A percentile compares a stretch with the other conserved stretches of the same genome.
Evolutionary conservation across 192 early-diverging fungal genomes (phyloP).

Genomic region (Podila epicladia): DNA sequence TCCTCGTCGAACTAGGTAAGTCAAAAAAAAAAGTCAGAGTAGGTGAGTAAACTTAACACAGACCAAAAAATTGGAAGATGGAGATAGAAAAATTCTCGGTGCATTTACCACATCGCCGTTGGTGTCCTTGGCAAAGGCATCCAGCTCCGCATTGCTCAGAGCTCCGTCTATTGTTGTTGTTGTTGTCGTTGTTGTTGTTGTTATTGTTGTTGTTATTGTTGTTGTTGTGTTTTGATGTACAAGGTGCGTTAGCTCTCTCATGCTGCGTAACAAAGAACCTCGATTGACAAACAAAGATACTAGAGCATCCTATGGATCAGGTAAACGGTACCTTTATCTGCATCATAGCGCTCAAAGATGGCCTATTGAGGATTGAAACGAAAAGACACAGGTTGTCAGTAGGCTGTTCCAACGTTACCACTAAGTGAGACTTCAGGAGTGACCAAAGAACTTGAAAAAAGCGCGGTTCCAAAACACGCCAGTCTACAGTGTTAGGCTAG

Average conservation of each 20-base stretch:
- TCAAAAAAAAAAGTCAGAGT: conserved; percentile 8
- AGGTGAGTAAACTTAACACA: conserved; percentile 13
- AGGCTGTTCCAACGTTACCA: neutral
- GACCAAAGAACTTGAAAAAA: too few species aligned
- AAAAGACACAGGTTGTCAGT: neutral
- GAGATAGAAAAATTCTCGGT: neutral
- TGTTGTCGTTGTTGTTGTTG: too few species aligned
- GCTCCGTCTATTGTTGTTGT: conserved; percentile 44
- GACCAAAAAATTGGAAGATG: too few species aligned
- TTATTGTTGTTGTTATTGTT: too few species aligned
- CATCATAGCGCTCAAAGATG: conserved; percentile 43
- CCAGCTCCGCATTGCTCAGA: conserved; percentile 54
- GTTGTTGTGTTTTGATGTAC: too few species aligned
- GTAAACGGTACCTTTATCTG: conserved; percentile 27
- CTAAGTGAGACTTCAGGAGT: too few species aligned
- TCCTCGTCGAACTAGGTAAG: conserved; percentile 42
- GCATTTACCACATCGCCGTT: conserved; percentile 58
- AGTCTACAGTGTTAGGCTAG: too few species aligned
- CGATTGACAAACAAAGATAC: neutral
- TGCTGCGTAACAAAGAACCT: neutral
- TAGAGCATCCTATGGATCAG: neutral
- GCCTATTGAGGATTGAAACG: conserved; percentile 16
- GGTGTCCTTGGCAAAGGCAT: conserved; percentile 59
- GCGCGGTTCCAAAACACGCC: too few species aligned
- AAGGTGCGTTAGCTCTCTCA: neutral